Evolutionary conservation across 805 yeast species (phyloP).

Genomic region (Kodamaea laetipori): DNA sequence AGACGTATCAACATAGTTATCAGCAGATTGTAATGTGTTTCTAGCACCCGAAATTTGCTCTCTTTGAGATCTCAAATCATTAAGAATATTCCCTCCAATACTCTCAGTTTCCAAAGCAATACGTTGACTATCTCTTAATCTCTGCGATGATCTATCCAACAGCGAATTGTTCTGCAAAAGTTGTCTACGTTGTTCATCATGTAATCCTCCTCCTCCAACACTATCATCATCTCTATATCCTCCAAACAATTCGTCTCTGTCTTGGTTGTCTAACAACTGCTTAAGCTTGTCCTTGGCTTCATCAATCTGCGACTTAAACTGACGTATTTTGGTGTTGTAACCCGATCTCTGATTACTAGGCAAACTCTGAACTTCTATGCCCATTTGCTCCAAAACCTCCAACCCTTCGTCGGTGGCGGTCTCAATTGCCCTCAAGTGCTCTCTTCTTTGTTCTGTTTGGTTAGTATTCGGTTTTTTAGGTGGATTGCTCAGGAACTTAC

Average conservation of each 20-base stretch:
- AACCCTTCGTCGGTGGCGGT: slow-evolving; percentile 75
- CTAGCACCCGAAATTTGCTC: slow-evolving; percentile 88
- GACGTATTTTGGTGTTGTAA: slow-evolving; percentile 75
- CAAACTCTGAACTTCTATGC: slow-evolving; percentile 78
- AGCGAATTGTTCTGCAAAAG: slow-evolving; percentile 76
- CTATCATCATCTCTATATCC: slow-evolving; percentile 37
- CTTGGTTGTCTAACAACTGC: slow-evolving; percentile 65
- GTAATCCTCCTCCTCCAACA: slow-evolving; percentile 29
- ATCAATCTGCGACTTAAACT: slow-evolving; percentile 61
- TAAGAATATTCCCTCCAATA: slow-evolving; percentile 87
- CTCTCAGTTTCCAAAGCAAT: slow-evolving; percentile 90
- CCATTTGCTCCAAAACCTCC: slow-evolving; percentile 83
- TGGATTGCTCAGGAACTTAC: slow-evolving; percentile 24
- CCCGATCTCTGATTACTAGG: slow-evolving; percentile 74
- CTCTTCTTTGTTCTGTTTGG: slow-evolving; percentile 49
- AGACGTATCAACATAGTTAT: slow-evolving; percentile 87
- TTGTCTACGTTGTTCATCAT: slow-evolving; percentile 76
- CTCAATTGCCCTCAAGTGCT: slow-evolving; percentile 61
- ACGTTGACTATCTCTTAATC: slow-evolving; percentile 84
- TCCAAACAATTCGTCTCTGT: slow-evolving; percentile 70
- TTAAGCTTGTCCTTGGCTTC: slow-evolving; percentile 58
- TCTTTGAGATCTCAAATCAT: slow-evolving; percentile 87
- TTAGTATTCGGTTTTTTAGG: slow-evolving; percentile 12
- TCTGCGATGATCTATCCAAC: slow-evolving; percentile 77
- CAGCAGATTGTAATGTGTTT: slow-evolving; percentile 85